Evolutionary conservation across 192 early-diverging fungal species (phyloP).

Genomic region (Gryganskiella cystojenkinii): DNA sequence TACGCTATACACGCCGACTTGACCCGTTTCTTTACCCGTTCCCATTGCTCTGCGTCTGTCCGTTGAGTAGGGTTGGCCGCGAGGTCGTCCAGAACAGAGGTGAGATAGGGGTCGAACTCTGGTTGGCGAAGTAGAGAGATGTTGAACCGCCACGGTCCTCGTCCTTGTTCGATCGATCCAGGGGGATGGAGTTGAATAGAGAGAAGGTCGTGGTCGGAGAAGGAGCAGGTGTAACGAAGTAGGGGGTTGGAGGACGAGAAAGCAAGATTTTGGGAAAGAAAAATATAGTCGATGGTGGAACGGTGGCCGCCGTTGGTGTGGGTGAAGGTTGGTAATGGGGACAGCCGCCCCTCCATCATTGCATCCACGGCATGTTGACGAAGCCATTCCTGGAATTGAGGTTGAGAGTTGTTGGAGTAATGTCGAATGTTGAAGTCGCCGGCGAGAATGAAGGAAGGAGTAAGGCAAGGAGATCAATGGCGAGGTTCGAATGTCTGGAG

Average conservation of each 20-base stretch:
- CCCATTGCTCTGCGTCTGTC: neutral
- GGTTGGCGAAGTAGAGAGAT: neutral
- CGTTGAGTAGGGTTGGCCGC: neutral
- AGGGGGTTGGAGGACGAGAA: too few relatives aligned
- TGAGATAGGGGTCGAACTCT: neutral
- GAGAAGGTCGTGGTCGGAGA: constrained; percentile 14
- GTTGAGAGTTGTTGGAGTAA: too few relatives aligned
- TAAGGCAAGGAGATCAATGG: too few relatives aligned
- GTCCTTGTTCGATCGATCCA: neutral
- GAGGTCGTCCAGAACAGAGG: neutral
- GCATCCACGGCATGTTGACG: too few relatives aligned
- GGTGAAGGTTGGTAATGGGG: too few relatives aligned
- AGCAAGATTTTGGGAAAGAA: too few relatives aligned
- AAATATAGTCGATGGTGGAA: too few relatives aligned
- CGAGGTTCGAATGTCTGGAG: too few relatives aligned
- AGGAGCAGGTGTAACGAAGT: neutral
- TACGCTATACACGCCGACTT: neutral
- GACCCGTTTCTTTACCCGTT: neutral
- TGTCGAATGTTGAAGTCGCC: constrained; percentile 10
- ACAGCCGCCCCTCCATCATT: too few relatives aligned
- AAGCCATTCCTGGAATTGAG: too few relatives aligned
- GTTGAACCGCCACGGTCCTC: constrained; percentile 24
- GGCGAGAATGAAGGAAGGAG: neutral
- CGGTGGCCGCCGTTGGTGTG: too few relatives aligned
- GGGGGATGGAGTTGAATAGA: neutral